These are phyloP conservation scores for Trichocladium antarcticum DNA, from an alignment of 495 filamentous ascomycete genomes.

Conservation along the genomic window DNA sequence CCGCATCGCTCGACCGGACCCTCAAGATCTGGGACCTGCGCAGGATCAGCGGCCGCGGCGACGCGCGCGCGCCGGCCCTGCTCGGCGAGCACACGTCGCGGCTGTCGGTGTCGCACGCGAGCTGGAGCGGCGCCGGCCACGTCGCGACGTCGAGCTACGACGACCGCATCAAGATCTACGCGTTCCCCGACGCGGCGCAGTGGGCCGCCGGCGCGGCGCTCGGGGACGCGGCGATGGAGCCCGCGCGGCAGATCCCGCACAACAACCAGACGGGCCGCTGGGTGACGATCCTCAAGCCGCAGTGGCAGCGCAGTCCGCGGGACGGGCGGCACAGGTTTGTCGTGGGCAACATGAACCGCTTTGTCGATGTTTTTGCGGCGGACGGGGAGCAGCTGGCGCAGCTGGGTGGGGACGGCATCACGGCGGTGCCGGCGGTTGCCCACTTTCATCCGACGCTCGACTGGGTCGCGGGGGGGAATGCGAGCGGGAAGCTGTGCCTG, in stretches of 20 bases:
- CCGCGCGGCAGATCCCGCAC: constrained; percentile 58
- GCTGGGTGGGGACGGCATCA: constrained; percentile 77
- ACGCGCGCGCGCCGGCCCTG: constrained; percentile 45
- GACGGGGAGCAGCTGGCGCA: constrained; percentile 84
- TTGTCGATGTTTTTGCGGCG: constrained; percentile 76
- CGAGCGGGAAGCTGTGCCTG: constrained; percentile 82
- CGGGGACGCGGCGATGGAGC: constrained; percentile 51
- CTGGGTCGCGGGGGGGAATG: constrained; percentile 88
- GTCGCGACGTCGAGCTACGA: constrained; percentile 90
- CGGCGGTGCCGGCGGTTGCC: constrained; percentile 85
- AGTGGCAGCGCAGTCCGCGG: constrained; percentile 75
- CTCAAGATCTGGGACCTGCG: constrained; percentile 89
- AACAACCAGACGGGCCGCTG: constrained; percentile 90
- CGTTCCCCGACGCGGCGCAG: constrained; percentile 50
- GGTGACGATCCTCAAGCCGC: constrained; percentile 71
- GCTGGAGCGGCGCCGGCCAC: constrained; percentile 70
- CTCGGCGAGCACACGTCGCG: constrained; percentile 72
- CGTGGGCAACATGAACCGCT: constrained; percentile 96
- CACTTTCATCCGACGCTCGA: constrained; percentile 78
- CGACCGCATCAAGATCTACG: constrained; percentile 86
- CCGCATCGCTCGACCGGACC: constrained; percentile 79
- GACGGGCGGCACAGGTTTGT: constrained; percentile 75
- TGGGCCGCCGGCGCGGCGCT: constrained; percentile 56
- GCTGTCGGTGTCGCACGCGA: constrained; percentile 81
- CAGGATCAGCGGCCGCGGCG: constrained; percentile 53